Conservation (phyloP, 2,329 filamentous ascomycete species). For the Xylaria digitata region DNA sequence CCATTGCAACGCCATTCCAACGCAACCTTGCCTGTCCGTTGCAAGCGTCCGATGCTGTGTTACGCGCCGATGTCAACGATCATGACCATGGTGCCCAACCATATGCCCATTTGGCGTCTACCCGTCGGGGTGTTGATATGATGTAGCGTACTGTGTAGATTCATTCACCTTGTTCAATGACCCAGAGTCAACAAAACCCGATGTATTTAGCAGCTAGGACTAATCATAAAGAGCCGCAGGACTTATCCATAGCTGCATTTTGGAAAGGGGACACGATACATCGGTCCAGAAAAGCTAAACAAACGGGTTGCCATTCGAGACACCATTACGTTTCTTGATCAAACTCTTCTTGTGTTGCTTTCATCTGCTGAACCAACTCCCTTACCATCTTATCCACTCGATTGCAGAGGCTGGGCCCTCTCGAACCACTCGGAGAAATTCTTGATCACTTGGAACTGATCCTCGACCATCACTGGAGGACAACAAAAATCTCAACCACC, state of each 20-base stretch:
- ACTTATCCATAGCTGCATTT: constrained; percentile 3
- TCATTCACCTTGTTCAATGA: constrained; percentile 7
- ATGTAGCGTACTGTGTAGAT: constrained; percentile 1
- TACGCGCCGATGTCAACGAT: constrained; percentile 47
- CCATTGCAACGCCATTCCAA: constrained; percentile 31
- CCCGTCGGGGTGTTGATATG: constrained; percentile 8
- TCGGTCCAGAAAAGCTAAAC: not conserved
- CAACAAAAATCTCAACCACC: constrained; percentile 13
- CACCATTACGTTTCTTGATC: not conserved
- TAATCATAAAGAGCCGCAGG: constrained; percentile 10
- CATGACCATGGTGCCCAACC: constrained; percentile 34
- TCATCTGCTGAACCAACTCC: constrained; percentile 22
- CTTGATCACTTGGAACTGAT: constrained; percentile 23
- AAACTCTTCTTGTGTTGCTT: constrained; percentile 17
- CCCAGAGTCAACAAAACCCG: constrained; percentile 9
- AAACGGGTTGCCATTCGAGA: constrained; percentile 23
- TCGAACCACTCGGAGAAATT: constrained; percentile 37
- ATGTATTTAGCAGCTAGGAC: not conserved
- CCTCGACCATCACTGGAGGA: constrained; percentile 26
- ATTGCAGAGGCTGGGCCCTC: constrained; percentile 19
- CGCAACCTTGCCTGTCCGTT: constrained; percentile 38
- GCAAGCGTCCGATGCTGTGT: constrained; percentile 43
- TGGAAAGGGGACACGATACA: not conserved
- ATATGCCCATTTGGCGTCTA: constrained; percentile 23
- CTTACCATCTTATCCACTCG: constrained; percentile 17